phyloP scores from a whole-genome alignment of 129 eudicot genomes.

The Artemisia tridentata region DNA sequence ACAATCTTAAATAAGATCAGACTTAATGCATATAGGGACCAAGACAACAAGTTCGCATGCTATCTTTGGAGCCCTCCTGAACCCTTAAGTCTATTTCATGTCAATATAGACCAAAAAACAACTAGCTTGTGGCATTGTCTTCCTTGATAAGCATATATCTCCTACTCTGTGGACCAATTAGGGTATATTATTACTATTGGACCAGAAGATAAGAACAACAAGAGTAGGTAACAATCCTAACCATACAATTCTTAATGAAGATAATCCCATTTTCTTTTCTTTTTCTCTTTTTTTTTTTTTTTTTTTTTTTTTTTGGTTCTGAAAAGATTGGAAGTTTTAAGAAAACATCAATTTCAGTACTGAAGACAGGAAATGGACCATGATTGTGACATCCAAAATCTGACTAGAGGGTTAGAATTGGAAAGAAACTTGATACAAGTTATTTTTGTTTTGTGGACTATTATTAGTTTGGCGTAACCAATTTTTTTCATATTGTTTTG shows the following conservation, averaged over 20 bases:
- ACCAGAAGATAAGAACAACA: conserved; percentile 33
- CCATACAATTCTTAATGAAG: conserved; percentile 26
- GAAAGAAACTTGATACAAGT: conserved; percentile 8
- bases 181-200: conserved; percentile 16
- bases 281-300: not conserved
- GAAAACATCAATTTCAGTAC: conserved; percentile 31
- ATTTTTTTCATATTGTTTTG: not conserved
- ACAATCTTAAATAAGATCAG: conserved; percentile 21
- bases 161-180: conserved; percentile 53
- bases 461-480: conserved; percentile 17
- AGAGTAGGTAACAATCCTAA: conserved; percentile 30
- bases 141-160: conserved; percentile 40
- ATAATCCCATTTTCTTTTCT: conserved; percentile 16
- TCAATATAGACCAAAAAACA: conserved; percentile 46
- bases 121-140: conserved; percentile 60
- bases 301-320: not conserved
- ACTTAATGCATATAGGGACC: conserved; percentile 9
- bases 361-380: conserved; percentile 36
- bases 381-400: conserved; percentile 32
- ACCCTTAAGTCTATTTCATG: conserved; percentile 25
- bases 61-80: conserved; percentile 28
- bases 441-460: conserved; percentile 1
- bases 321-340: conserved; percentile 23
- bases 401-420: conserved; percentile 4
- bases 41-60: conserved; percentile 38